Conservation (phyloP, 495 filamentous ascomycete species). For the Neurospora africana region DNA sequence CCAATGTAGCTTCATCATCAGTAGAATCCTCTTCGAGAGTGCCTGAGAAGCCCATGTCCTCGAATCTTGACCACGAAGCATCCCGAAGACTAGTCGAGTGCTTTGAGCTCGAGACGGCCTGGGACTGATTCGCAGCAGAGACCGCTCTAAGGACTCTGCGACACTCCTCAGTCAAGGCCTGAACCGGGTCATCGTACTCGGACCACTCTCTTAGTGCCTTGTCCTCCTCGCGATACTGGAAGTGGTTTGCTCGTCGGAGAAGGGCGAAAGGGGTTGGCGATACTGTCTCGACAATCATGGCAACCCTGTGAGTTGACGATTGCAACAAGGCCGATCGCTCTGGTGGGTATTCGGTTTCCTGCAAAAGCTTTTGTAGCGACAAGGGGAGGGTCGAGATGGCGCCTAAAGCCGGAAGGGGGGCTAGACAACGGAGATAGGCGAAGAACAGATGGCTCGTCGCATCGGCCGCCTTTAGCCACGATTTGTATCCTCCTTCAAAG, state of each 20-base stretch:
- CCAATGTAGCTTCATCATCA: slow-evolving; percentile 44
- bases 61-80: slow-evolving; percentile 91
- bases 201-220: slow-evolving; percentile 70
- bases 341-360: slow-evolving; percentile 92
- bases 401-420: slow-evolving; percentile 62
- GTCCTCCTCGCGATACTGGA: slow-evolving; percentile 88
- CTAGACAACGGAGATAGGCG: slow-evolving; percentile 83
- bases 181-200: slow-evolving; percentile 79
- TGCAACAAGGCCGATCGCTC: slow-evolving; percentile 68
- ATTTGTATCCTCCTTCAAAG: slow-evolving; percentile 91
- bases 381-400: slow-evolving; percentile 78
- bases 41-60: slow-evolving; percentile 85
- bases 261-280: slow-evolving; percentile 91
- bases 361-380: slow-evolving; percentile 78
- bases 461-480: slow-evolving; percentile 77
- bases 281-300: slow-evolving; percentile 93
- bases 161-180: slow-evolving; percentile 87
- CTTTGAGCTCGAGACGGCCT: slow-evolving; percentile 51
- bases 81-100: slow-evolving; percentile 62
- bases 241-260: slow-evolving; percentile 83
- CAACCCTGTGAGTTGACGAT: slow-evolving; percentile 72
- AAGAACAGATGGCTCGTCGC: slow-evolving; percentile 96
- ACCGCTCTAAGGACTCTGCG: slow-evolving; percentile 80
- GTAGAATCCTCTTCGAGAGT: slow-evolving; percentile 60
- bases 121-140: slow-evolving; percentile 77